Evolutionary conservation across 2,329 filamentous ascomycete genomes (phyloP), one percentile per base, ranked within the genome.

Genomic region (Aureobasidium sp.): DNA sequence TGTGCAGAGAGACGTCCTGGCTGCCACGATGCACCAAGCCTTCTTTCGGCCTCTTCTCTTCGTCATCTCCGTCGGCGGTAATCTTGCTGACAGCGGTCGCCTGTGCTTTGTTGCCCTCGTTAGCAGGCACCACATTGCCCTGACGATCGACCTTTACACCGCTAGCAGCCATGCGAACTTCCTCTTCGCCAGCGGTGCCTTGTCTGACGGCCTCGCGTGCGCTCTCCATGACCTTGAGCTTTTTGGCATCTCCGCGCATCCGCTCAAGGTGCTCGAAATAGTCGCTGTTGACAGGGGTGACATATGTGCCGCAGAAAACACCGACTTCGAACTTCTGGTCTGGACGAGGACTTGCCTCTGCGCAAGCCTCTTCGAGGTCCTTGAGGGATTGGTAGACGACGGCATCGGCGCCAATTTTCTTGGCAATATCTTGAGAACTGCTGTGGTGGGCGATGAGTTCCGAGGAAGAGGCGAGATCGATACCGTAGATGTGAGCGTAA

Each of bases 271-370:
- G 87, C 59, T 88, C 81, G 61, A 96, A 93, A 71, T 96, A 96
- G 32, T 79, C 83, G 6, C 83, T 78, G 1, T 85, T 80, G 1
- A 96, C 86, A 0, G 82, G 81, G 0, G 91, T 96, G 57, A 88
- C 77, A 69, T 96, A 96, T 58, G 83, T 81, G 40, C 91, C 91
- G 64, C 84, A 89, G 73, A 97, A 96, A 7, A 96, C 90, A 51
- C 91, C 90, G 2, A 94, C 83, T 66, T 97, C 91, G 60, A 96
- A 96, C 53, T 84, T 75, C 58, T 79, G 74, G 7, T 75, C 75
- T 61, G 79, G 66, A 53, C 78, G 72, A 47, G 82, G 78, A 56
- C 81, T 83, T 3, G 88, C 79, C 60, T 89, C 83, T 1, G 83
- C 78, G 64, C 90, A 96, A 0, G 90, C 83, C 25, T 78, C 81